Conservation (phyloP, 1,284 basidiomycete genomes). For the Irpex rosettiformis region DNA sequence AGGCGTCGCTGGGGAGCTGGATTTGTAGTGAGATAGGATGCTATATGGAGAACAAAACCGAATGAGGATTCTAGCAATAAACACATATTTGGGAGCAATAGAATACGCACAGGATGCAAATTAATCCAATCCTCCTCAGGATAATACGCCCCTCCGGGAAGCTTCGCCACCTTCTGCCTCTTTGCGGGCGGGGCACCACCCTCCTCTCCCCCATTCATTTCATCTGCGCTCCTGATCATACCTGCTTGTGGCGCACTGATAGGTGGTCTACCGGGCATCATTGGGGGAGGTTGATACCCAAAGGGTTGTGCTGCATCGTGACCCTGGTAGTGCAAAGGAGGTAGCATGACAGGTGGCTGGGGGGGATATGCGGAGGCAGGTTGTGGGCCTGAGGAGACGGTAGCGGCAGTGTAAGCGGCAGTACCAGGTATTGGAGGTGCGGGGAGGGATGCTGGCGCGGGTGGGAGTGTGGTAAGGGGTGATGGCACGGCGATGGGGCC, state of each 20-base stretch:
- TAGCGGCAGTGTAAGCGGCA: constrained; percentile 65
- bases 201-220: constrained; percentile 59
- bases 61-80: not conserved
- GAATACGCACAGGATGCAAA: constrained; percentile 70
- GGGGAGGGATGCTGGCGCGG: constrained; percentile 62
- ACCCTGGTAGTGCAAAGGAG: constrained; percentile 79
- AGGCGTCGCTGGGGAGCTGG: constrained; percentile 76
- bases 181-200: constrained; percentile 70
- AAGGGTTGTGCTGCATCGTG: constrained; percentile 73
- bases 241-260: constrained; percentile 48
- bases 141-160: constrained; percentile 77
- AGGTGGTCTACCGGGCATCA: constrained; percentile 29
- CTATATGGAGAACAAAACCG: constrained; percentile 31
- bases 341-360: constrained; percentile 72
- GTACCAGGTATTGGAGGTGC: constrained; percentile 50
- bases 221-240: constrained; percentile 69
- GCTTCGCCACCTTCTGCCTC: constrained; percentile 76
- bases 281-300: constrained; percentile 65
- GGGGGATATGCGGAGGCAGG: constrained; percentile 64
- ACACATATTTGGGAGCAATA: not conserved
- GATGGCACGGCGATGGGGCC: constrained; percentile 73
- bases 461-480: constrained; percentile 54
- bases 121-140: constrained; percentile 85
- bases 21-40: constrained; percentile 82
- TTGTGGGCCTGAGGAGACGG: constrained; percentile 76